Conservation (phyloP, 1,284 basidiomycete species). For the Cryptococcus deneoformans region DNA sequence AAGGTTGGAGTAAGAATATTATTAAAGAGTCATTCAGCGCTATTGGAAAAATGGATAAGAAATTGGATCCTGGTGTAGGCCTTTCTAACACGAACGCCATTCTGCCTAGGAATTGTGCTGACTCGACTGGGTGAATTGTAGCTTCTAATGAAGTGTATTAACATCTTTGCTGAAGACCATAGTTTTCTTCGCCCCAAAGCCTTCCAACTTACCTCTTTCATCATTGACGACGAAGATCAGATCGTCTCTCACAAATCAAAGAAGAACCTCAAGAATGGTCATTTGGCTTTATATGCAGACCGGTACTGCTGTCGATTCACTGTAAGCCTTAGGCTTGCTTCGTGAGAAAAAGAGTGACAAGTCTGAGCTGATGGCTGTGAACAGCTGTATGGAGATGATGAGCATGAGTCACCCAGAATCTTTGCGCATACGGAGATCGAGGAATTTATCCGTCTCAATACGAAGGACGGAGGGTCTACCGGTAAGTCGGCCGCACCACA, state of each 20-base stretch:
- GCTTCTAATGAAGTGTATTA: constrained; percentile 4
- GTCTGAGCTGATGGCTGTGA: neutral
- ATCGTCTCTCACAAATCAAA: constrained; percentile 2
- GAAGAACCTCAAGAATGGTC: constrained; percentile 1
- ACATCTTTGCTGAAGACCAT: constrained; percentile 1
- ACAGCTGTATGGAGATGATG: neutral
- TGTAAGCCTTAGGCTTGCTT: constrained; percentile 2
- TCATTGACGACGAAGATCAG: constrained; percentile 8
- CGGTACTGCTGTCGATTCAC: constrained; percentile 2
- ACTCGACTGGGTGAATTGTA: neutral
- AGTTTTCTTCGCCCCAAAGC: constrained; percentile 4
- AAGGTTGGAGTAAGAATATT: neutral
- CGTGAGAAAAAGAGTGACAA: neutral
- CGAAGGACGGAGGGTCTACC: too few relatives aligned
- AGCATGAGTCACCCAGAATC: neutral
- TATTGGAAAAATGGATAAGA: neutral
- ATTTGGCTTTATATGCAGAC: constrained; percentile 16
- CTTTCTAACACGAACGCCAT: neutral
- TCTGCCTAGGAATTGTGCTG: neutral
- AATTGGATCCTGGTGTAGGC: neutral
- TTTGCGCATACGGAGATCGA: neutral
- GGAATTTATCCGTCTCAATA: neutral
- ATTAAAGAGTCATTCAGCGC: neutral
- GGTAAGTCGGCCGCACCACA: too few relatives aligned
- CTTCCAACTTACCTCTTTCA: constrained; percentile 5